These are phyloP conservation scores for Podila verticillata DNA, from an alignment of 192 early-diverging fungal genomes.

Conservation along the genomic window DNA sequence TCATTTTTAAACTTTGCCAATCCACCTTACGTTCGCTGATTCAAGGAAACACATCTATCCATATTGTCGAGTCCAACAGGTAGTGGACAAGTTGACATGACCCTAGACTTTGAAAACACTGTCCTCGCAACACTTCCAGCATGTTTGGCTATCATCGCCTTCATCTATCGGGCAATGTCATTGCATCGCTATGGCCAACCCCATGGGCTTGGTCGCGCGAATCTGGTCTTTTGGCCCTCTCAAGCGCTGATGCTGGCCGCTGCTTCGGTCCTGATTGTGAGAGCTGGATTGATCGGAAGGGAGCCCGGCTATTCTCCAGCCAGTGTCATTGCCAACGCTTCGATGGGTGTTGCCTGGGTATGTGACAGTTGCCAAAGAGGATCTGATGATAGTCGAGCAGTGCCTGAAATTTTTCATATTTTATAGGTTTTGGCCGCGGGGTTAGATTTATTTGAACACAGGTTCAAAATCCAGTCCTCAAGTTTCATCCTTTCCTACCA, in stretches of 20 bases:
- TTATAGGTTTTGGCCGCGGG: slow-evolving; percentile 7
- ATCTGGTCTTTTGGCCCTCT: slow-evolving; percentile 18
- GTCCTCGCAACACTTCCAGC: slow-evolving; percentile 27
- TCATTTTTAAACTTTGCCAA: too few relatives aligned
- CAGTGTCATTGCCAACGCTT: slow-evolving; percentile 11
- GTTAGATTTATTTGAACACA: slow-evolving; percentile 14
- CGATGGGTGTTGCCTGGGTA: slow-evolving; percentile 29
- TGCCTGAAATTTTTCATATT: neutral
- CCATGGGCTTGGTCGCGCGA: slow-evolving; percentile 21
- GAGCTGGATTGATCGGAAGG: slow-evolving; percentile 12
- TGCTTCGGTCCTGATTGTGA: slow-evolving; percentile 5
- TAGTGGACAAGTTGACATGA: slow-evolving; percentile 9
- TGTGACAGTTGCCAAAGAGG: neutral
- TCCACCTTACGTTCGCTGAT: too few relatives aligned
- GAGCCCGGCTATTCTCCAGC: slow-evolving; percentile 9
- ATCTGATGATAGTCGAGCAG: too few relatives aligned
- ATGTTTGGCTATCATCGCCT: slow-evolving; percentile 9
- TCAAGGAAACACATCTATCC: too few relatives aligned
- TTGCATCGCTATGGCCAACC: slow-evolving; percentile 4
- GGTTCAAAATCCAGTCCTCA: slow-evolving; percentile 30
- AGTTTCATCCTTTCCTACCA: slow-evolving; percentile 21
- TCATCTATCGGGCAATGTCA: neutral
- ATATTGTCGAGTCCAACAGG: slow-evolving; percentile 16
- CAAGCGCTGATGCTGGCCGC: slow-evolving; percentile 19
- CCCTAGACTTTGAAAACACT: slow-evolving; percentile 24